Conservation (phyloP, 371 early-diverging fungal species). For the Catenaria anguillulae region DNA sequence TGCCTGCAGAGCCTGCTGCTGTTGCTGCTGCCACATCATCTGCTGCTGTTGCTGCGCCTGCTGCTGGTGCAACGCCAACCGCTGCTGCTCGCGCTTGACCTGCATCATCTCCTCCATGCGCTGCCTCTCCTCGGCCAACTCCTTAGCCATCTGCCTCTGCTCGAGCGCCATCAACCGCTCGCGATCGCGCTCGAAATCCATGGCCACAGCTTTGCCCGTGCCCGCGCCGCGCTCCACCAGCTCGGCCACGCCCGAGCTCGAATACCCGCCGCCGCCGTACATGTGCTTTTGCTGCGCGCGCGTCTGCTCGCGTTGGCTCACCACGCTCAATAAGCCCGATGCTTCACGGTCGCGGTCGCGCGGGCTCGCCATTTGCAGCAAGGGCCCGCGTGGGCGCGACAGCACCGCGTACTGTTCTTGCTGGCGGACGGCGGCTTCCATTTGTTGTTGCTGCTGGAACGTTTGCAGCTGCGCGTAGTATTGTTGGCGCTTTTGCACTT, state of each 20-base stretch:
- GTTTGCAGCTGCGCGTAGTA: constrained; percentile 9
- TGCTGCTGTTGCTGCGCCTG: background rate
- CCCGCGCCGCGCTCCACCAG: constrained; percentile 6
- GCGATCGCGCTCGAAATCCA: constrained; percentile 7
- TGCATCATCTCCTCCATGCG: constrained; percentile 1
- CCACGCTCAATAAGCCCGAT: background rate
- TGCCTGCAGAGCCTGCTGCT: too few relatives aligned
- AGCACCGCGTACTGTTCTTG: background rate
- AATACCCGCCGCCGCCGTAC: constrained; percentile 1
- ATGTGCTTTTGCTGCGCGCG: background rate
- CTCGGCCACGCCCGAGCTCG: constrained; percentile 5
- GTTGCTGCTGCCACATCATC: background rate
- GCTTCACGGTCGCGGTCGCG: background rate
- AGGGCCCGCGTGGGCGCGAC: constrained; percentile 4
- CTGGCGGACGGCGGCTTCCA: constrained; percentile 2
- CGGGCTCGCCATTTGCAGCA: background rate
- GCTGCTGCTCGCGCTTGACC: background rate
- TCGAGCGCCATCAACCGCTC: constrained; percentile 3
- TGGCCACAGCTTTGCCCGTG: background rate
- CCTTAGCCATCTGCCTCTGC: background rate
- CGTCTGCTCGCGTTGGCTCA: background rate
- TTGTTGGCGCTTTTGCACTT: constrained; percentile 9
- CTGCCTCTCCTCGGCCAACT: background rate
- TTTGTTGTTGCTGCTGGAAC: constrained; percentile 16
- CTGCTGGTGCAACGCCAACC: background rate